Percentiles rank a stretch among this genome's conserved stretches.
Conservation (phyloP, 75 land plant species). For the Pseudotsuga menziesii region DNA sequence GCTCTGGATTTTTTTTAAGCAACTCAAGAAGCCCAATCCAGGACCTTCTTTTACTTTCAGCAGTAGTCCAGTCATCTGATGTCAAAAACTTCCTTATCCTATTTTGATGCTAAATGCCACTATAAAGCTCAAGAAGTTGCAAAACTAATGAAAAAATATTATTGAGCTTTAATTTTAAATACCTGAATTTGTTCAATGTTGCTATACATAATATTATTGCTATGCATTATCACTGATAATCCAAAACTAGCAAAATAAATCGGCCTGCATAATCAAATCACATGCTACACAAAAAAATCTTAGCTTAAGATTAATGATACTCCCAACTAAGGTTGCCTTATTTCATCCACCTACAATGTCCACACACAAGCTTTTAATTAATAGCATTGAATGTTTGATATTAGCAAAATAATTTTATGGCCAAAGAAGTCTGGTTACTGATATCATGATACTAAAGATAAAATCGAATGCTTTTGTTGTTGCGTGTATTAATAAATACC, state of each 20-base stretch:
- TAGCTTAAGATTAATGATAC: too few relatives aligned
- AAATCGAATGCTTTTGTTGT: neutral
- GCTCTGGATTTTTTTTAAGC: conserved; percentile 74
- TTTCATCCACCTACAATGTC: neutral
- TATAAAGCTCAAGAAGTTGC: conserved; percentile 67
- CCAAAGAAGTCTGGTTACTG: too few relatives aligned
- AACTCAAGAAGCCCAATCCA: conserved; percentile 79
- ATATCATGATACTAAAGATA: too few relatives aligned
- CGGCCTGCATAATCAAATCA: neutral
- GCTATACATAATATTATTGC: neutral
- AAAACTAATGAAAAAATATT: conserved; percentile 8
- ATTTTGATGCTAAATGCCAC: conserved; percentile 56
- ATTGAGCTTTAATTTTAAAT: conserved; percentile 1
- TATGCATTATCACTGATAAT: too few relatives aligned
- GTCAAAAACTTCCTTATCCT: conserved; percentile 73
- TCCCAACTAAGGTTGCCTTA: neutral
- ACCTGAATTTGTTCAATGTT: neutral
- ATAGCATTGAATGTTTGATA: neutral
- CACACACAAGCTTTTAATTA: neutral
- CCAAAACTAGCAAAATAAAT: neutral
- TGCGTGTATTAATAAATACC: neutral
- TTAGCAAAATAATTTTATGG: too few relatives aligned
- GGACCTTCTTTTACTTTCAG: conserved; percentile 59
- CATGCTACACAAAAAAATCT: neutral
- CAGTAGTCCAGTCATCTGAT: conserved; percentile 52